Percentiles rank a stretch among this genome's conserved stretches.
Evolutionary conservation across 129 eudicot genomes (phyloP).

Genomic region (Tagetes erecta): DNA sequence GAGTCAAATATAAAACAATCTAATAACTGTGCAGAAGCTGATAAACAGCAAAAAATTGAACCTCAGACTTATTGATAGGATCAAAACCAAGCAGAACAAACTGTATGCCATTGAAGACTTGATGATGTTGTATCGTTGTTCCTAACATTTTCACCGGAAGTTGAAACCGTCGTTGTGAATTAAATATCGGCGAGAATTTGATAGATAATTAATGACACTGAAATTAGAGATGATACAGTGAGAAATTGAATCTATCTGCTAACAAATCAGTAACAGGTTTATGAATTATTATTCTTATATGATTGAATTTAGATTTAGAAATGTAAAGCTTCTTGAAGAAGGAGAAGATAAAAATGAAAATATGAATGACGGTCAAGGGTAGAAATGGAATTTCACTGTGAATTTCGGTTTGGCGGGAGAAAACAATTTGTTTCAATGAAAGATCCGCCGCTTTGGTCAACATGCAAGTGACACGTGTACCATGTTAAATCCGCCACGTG

Average conservation of each 20-base stretch:
- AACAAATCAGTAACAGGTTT: neutral
- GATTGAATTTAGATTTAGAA: neutral
- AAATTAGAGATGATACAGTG: neutral
- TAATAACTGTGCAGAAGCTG: neutral
- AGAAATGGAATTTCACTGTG: neutral
- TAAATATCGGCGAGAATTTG: too few relatives aligned
- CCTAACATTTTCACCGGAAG: conserved; percentile 13
- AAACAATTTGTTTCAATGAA: neutral
- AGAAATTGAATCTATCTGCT: too few relatives aligned
- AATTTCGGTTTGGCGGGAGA: conserved; percentile 10
- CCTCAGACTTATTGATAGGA: conserved; percentile 47
- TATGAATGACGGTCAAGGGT: conserved; percentile 7
- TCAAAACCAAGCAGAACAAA: conserved; percentile 70
- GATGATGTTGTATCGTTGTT: conserved; percentile 5
- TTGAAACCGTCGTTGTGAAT: conserved; percentile 7
- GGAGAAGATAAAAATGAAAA: neutral
- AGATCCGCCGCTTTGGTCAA: too few relatives aligned
- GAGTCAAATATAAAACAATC: neutral
- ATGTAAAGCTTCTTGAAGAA: conserved; percentile 26
- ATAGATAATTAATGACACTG: neutral
- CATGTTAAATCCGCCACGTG: neutral
- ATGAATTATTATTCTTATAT: neutral
- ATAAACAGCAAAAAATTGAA: conserved; percentile 2
- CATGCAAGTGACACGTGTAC: too few relatives aligned
- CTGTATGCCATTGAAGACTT: conserved; percentile 51